Evolutionary conservation across 2,329 filamentous ascomycete species (phyloP).

Genomic region (Claviceps purpurea): DNA sequence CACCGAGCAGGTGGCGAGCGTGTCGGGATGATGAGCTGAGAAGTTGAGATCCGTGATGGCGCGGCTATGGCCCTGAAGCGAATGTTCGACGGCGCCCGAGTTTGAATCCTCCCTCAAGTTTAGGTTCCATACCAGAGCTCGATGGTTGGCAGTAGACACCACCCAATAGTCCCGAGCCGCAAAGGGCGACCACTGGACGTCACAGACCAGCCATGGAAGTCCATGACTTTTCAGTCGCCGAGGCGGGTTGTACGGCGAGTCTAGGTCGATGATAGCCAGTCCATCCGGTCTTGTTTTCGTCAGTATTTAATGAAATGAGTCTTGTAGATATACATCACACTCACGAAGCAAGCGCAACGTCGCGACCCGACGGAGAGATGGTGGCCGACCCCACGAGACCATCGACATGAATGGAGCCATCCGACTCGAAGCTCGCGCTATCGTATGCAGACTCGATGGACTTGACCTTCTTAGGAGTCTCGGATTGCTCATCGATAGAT

Average conservation of each 20-base stretch:
- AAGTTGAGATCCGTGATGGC: conserved; percentile 97
- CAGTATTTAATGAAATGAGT: conserved; percentile 13
- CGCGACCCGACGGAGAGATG: conserved; percentile 81
- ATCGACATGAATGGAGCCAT: conserved; percentile 73
- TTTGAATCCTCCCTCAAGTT: conserved; percentile 62
- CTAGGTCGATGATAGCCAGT: conserved; percentile 81
- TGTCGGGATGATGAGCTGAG: conserved; percentile 80
- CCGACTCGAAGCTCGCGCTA: conserved; percentile 75
- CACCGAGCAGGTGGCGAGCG: conserved; percentile 80
- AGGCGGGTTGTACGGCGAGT: conserved; percentile 77
- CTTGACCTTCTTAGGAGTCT: conserved; percentile 42
- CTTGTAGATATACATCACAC: conserved; percentile 12
- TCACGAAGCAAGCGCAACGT: conserved; percentile 75
- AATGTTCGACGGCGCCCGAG: conserved; percentile 66
- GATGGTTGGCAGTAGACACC: conserved; percentile 86
- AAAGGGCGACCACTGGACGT: conserved; percentile 95
- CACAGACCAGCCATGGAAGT: conserved; percentile 86
- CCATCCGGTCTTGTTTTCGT: conserved; percentile 53
- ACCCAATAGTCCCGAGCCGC: conserved; percentile 85
- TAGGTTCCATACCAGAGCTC: conserved; percentile 87
- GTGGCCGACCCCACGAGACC: conserved; percentile 77
- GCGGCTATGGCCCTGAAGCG: conserved; percentile 67
- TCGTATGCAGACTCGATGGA: conserved; percentile 59
- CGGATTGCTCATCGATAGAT: conserved; percentile 30
- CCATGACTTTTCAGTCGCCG: conserved; percentile 70